Conservation (phyloP, 208 protist genomes). For the Leishmania guyanensis region DNA sequence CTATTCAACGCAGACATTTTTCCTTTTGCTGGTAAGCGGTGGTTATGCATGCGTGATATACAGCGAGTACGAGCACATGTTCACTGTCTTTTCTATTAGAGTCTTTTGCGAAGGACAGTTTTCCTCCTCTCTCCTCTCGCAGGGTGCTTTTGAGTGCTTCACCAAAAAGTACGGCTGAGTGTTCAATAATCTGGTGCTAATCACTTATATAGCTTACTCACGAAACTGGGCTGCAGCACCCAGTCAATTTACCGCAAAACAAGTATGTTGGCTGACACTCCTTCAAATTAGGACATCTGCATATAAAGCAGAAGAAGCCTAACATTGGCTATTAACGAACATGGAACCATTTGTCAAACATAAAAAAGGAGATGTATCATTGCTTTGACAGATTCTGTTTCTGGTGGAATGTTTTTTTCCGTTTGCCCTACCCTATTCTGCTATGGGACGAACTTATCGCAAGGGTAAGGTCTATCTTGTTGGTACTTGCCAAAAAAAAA, state of each 20-base stretch:
- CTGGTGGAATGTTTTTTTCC: not conserved
- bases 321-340: not conserved
- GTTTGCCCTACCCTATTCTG: not conserved
- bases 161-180: not conserved
- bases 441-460: not conserved
- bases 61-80: not conserved
- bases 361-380: not conserved
- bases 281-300: not conserved
- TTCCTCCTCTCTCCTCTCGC: not conserved
- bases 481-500: not conserved
- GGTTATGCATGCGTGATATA: not conserved
- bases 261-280: not conserved
- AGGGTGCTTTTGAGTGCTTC: not conserved
- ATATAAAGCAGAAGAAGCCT: not conserved
- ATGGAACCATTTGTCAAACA: not conserved
- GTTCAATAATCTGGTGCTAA: not conserved
- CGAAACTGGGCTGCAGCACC: too few relatives aligned
- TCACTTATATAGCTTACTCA: not conserved
- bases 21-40: not conserved
- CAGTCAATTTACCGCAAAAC: not conserved
- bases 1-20: not conserved
- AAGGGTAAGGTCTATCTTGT: not conserved
- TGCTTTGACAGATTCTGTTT: not conserved
- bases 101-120: not conserved
- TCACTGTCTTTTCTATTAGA: not conserved